A percentile compares a stretch with the other conserved stretches of the same genome.
These are phyloP conservation scores for Aspergillus tamarii DNA, from an alignment of 2,329 filamentous ascomycete genomes.

Conservation along the genomic window DNA sequence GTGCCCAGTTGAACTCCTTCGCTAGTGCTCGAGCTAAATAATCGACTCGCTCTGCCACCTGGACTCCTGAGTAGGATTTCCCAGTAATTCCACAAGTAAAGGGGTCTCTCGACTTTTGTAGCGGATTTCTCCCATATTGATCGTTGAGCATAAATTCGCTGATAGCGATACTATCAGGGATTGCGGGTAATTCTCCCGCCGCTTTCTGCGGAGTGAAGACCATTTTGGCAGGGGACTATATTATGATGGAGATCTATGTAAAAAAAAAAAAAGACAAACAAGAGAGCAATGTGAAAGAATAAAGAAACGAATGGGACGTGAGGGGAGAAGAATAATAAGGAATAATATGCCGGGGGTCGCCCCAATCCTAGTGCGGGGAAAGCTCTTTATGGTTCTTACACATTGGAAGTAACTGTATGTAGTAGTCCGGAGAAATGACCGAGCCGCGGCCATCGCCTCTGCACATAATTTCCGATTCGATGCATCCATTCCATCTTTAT, in stretches of 20 bases:
- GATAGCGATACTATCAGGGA: slow-evolving; percentile 75
- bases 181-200: slow-evolving; percentile 51
- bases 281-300: neutral
- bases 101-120: slow-evolving; percentile 67
- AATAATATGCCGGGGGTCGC: neutral
- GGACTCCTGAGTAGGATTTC: slow-evolving; percentile 63
- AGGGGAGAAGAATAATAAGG: slow-evolving; percentile 2
- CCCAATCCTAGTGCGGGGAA: slow-evolving; percentile 16
- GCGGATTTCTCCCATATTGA: slow-evolving; percentile 66
- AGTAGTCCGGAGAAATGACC: neutral
- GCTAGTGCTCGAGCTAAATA: slow-evolving; percentile 68
- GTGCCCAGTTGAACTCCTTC: slow-evolving; percentile 71
- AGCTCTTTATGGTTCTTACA: slow-evolving; percentile 1
- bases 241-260: neutral
- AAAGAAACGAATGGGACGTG: neutral
- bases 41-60: slow-evolving; percentile 69
- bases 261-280: neutral
- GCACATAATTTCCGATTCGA: neutral
- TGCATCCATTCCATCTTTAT: neutral
- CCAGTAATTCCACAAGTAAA: slow-evolving; percentile 79
- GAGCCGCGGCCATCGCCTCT: neutral
- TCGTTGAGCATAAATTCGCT: slow-evolving; percentile 78
- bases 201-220: slow-evolving; percentile 49
- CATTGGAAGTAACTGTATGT: neutral
- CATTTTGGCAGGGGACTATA: slow-evolving; percentile 34